phyloP scores from a whole-genome alignment of 208 protist genomes.

The Leptomonas seymouri region DNA sequence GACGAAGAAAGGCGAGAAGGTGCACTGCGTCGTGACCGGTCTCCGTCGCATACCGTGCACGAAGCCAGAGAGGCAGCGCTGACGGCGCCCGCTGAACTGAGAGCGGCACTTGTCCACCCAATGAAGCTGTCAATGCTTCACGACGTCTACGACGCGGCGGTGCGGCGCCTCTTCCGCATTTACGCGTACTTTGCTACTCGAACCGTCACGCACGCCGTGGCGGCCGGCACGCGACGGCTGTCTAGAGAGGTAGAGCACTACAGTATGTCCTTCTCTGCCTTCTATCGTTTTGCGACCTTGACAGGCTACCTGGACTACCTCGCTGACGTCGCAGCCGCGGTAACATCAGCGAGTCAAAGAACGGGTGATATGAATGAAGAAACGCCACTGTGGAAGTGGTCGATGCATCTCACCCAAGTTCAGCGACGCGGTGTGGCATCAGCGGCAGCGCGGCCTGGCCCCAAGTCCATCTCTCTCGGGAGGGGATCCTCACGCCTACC shows the following conservation, averaged over 20 bases:
- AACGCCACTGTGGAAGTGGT: not conserved
- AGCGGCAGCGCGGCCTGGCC: not conserved
- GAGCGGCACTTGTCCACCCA: not conserved
- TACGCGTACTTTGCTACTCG: slow-evolving; percentile 31
- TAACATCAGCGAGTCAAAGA: not conserved
- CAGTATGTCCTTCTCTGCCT: slow-evolving; percentile 31
- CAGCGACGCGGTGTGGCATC: not conserved
- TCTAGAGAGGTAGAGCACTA: slow-evolving; percentile 18
- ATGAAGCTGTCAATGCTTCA: slow-evolving; percentile 2
- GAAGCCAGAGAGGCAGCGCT: not conserved
- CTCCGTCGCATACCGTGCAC: slow-evolving; percentile 17
- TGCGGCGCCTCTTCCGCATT: slow-evolving; percentile 27
- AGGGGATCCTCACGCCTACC: not conserved
- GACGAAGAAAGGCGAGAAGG: not conserved
- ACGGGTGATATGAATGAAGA: not conserved
- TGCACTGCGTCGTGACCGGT: not conserved
- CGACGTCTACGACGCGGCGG: slow-evolving; percentile 32
- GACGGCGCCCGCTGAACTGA: not conserved
- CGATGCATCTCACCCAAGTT: slow-evolving; percentile 16
- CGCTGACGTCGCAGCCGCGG: slow-evolving; percentile 5
- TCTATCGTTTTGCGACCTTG: slow-evolving; percentile 27
- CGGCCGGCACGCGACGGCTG: not conserved
- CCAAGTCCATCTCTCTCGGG: not conserved
- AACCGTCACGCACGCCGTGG: slow-evolving; percentile 12
- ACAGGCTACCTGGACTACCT: slow-evolving; percentile 32